Percentiles rank a stretch among this genome's conserved stretches.
These are phyloP conservation scores for Colletotrichum sp. DNA, from an alignment of 2,329 filamentous ascomycete genomes.

Conservation along the genomic window DNA sequence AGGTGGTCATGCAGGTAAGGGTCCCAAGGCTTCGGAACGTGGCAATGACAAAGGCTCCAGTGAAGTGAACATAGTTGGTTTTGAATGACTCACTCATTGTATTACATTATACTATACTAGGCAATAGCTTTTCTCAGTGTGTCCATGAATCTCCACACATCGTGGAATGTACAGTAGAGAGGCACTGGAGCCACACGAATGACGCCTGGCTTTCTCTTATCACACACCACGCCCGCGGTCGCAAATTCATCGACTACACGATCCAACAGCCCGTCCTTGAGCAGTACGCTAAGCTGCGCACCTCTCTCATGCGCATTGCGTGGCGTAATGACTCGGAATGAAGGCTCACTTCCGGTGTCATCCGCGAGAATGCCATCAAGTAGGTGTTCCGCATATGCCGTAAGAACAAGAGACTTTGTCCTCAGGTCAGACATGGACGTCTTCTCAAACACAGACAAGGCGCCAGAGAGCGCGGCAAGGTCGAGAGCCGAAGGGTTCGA, in stretches of 20 bases:
- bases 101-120: background rate
- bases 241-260: conserved; percentile 67
- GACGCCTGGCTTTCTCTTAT: conserved; percentile 86
- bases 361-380: conserved; percentile 51
- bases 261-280: conserved; percentile 75
- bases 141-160: conserved; percentile 63
- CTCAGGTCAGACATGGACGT: conserved; percentile 74
- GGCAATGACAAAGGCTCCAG: background rate
- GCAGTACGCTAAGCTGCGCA: conserved; percentile 78
- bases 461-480: conserved; percentile 74
- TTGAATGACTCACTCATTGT: background rate
- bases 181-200: conserved; percentile 84
- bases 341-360: conserved; percentile 34
- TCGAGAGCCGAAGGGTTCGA: conserved; percentile 81
- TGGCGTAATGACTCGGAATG: conserved; percentile 74
- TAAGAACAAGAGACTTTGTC: conserved; percentile 74
- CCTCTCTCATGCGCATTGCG: conserved; percentile 71
- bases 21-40: background rate
- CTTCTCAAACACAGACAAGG: conserved; percentile 75
- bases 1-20: background rate
- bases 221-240: conserved; percentile 74
- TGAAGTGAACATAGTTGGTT: background rate
- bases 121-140: conserved; percentile 36
- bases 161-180: conserved; percentile 81
- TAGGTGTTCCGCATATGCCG: conserved; percentile 76